phyloP scores from a whole-genome alignment of 2,329 filamentous ascomycete genomes.

The Fusarium sp. region DNA sequence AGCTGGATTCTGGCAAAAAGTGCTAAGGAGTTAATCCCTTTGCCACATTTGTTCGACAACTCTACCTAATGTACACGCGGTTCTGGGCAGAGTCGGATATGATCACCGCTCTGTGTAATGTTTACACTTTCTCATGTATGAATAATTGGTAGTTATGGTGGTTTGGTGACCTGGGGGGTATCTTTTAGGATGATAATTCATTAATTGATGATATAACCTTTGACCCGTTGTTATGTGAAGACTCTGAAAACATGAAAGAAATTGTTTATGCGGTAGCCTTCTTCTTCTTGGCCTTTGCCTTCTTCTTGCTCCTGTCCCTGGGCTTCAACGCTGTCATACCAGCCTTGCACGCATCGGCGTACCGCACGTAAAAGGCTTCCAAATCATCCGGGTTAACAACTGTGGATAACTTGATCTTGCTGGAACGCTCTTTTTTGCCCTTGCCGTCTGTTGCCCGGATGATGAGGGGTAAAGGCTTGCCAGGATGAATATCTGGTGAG shows the following conservation, averaged over 20 bases:
- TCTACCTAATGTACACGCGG: not conserved
- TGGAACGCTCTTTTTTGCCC: constrained; percentile 66
- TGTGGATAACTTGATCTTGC: constrained; percentile 83
- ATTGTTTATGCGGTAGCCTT: constrained; percentile 55
- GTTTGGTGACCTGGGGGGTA: constrained; percentile 16
- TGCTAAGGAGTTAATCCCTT: constrained; percentile 18
- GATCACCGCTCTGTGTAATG: not conserved
- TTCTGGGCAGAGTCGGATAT: not conserved
- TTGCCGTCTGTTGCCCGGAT: constrained; percentile 89
- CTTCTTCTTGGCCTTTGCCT: constrained; percentile 82
- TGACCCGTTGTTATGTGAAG: constrained; percentile 1
- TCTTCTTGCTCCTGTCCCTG: constrained; percentile 88
- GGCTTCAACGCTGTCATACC: constrained; percentile 94
- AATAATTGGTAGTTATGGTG: constrained; percentile 14
- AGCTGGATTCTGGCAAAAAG: constrained; percentile 52
- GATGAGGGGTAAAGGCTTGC: constrained; percentile 76
- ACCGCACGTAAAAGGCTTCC: constrained; percentile 84
- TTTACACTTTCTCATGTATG: constrained; percentile 10
- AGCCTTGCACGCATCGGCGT: constrained; percentile 90
- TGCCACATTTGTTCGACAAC: not conserved
- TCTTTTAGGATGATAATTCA: constrained; percentile 35
- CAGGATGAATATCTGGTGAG: constrained; percentile 71
- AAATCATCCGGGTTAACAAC: constrained; percentile 81
- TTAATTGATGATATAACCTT: constrained; percentile 31
- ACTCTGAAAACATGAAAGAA: not conserved